Evolutionary conservation across 371 early-diverging fungal genomes (phyloP).

Genomic region (Circinella umbellata): DNA sequence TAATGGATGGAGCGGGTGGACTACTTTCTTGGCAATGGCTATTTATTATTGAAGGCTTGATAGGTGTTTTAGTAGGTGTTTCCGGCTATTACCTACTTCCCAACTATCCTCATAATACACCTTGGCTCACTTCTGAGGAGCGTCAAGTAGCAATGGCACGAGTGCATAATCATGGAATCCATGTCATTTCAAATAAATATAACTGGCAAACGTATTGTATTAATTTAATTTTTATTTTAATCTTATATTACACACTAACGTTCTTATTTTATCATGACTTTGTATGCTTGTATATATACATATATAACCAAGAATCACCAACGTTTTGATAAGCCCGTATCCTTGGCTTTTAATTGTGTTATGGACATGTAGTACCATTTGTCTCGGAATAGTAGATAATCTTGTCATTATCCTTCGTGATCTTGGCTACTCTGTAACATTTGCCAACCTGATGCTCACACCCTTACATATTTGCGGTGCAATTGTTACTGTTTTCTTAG

Average conservation of each 20-base stretch:
- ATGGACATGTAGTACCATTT: not conserved
- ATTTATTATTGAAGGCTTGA: conserved; percentile 26
- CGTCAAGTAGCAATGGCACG: not conserved
- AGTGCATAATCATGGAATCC: not conserved
- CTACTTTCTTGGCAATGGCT: conserved; percentile 65
- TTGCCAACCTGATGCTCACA: not conserved
- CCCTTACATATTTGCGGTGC: not conserved
- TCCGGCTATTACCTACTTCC: conserved; percentile 21
- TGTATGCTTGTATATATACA: too few relatives aligned
- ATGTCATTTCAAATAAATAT: not conserved
- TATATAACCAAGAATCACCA: not conserved
- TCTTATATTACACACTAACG: too few relatives aligned
- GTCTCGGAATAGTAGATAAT: not conserved
- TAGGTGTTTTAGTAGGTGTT: not conserved
- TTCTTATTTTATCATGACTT: too few relatives aligned
- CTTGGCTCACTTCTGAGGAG: conserved; percentile 25
- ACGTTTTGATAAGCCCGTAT: not conserved
- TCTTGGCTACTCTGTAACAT: not conserved
- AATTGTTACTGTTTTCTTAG: not conserved
- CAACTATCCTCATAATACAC: conserved; percentile 43
- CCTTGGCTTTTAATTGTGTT: not conserved
- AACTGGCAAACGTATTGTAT: not conserved
- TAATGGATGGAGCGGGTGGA: conserved; percentile 45
- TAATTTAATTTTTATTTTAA: not conserved
- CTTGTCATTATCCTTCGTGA: not conserved